Conservation (phyloP, 2,329 filamentous ascomycete species). For the Xylariaceae sp. region DNA sequence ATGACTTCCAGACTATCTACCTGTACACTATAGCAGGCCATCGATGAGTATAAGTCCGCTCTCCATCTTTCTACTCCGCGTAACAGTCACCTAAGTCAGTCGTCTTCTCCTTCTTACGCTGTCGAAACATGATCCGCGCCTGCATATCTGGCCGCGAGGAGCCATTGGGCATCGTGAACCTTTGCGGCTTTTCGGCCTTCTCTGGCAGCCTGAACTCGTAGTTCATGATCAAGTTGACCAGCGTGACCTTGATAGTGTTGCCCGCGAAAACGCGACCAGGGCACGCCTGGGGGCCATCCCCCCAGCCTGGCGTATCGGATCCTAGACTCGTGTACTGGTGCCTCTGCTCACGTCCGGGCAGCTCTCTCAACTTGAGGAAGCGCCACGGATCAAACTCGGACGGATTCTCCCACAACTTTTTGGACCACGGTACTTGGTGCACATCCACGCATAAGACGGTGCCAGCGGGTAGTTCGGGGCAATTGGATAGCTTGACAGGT, state of each 20-base stretch:
- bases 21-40: too few species aligned
- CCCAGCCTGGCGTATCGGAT: conserved; percentile 14
- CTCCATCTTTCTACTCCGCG: too few species aligned
- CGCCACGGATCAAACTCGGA: conserved; percentile 14
- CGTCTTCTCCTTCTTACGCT: neutral
- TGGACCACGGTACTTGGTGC: conserved; percentile 12
- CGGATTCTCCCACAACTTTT: conserved; percentile 12
- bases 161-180: neutral
- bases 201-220: conserved; percentile 11
- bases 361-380: conserved; percentile 10
- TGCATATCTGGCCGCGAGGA: neutral
- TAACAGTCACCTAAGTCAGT: too few species aligned
- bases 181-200: too few species aligned
- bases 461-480: conserved; percentile 15
- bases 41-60: too few species aligned
- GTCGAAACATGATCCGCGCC: neutral
- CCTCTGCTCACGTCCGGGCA: conserved; percentile 10
- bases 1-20: too few species aligned
- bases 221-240: conserved; percentile 15
- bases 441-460: conserved; percentile 15
- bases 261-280: conserved; percentile 13
- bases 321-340: conserved; percentile 15
- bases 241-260: conserved; percentile 17
- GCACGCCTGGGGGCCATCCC: conserved; percentile 19
- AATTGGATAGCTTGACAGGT: conserved; percentile 14